Base-by-base conservation (phyloP, 2,329 filamentous ascomycete genomes). In the Penicillium sp. region DNA sequence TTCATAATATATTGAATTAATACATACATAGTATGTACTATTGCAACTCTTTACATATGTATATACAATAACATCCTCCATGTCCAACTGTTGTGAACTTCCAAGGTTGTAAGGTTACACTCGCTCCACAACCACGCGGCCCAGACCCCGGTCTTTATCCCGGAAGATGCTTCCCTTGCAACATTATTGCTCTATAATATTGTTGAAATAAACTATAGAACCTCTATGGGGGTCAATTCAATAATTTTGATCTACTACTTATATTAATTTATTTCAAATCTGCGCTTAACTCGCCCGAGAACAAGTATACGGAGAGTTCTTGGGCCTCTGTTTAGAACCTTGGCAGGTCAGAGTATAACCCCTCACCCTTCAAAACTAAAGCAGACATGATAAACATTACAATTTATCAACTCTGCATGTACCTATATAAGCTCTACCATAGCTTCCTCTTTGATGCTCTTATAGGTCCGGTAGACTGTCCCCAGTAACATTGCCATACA, bases 51-150 rank as follows among this genome's bases (percentile, higher is more conserved):
- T 33, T 2, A 33, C 12, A 15, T 33, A 33, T 33, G 10, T 10
- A 6, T 23, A 21, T 48, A 23, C 19, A 48, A 48, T 35, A 17
- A 3, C 13, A 23, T 35, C 9, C 7, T 31, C 12, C 10, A 36
- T 29, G 48, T 8, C 9, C 6, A 41, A 21, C 36, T 36, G n/a
- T 29, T 27, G 36, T 25, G 31, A 31, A 43, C 36, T 50, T 25
- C 21, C 33, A 21, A 48, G 19, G 27, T 51, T 51, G 38, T 13
- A 23, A 51, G n/a, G 38, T 33, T 43, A 15, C 49, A 27, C 38
- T 58, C 48, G 48, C 53, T 55, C 53, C 48, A 50, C 44, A 50
- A 39, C 54, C 39, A 54, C 55, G 58, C 49, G 58, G 58, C 58
- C 54, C 38, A 49, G 55, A 43, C 58, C 39, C 49, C 31, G 50